Conservation (phyloP, 345 rosid species). For the Citrus cavaleriei region DNA sequence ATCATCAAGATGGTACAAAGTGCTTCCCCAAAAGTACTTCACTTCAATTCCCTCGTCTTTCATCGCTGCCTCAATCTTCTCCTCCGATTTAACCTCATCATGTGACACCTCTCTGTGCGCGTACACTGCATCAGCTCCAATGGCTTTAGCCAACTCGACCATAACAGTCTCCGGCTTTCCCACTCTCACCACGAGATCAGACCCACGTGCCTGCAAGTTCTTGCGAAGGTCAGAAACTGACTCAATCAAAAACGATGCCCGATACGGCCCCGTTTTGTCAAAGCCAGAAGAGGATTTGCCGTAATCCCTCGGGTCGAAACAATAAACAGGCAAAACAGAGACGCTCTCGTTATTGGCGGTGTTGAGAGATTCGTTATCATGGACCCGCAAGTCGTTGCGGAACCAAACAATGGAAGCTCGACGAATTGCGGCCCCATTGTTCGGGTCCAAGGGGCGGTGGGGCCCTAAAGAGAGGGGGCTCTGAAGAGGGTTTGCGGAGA, state of each 20-base stretch:
- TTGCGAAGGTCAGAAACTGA: slow-evolving; percentile 90
- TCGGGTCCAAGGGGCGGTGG: slow-evolving; percentile 86
- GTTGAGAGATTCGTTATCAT: slow-evolving; percentile 86
- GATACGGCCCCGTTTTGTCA: slow-evolving; percentile 82
- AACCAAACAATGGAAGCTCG: slow-evolving; percentile 89
- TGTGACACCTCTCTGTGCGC: slow-evolving; percentile 88
- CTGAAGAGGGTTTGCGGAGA: slow-evolving; percentile 77
- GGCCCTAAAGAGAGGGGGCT: slow-evolving; percentile 80
- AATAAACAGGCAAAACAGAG: slow-evolving; percentile 88
- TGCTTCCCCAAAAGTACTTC: slow-evolving; percentile 96
- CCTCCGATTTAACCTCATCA: slow-evolving; percentile 85
- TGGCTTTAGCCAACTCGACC: slow-evolving; percentile 73
- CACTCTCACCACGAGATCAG: slow-evolving; percentile 84
- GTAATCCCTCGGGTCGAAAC: slow-evolving; percentile 95
- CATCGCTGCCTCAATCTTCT: slow-evolving; percentile 75
- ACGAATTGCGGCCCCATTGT: slow-evolving; percentile 74
- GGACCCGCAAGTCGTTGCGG: slow-evolving; percentile 91
- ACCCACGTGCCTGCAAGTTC: slow-evolving; percentile 85
- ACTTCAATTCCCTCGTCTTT: slow-evolving; percentile 90
- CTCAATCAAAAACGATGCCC: slow-evolving; percentile 81
- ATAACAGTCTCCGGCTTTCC: slow-evolving; percentile 82
- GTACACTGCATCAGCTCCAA: slow-evolving; percentile 90
- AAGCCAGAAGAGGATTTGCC: slow-evolving; percentile 88
- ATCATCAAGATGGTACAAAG: slow-evolving; percentile 88
- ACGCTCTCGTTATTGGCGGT: slow-evolving; percentile 78